Evolutionary conservation across 148 eudicot genomes (phyloP).

Genomic region (Polygonum aviculare): DNA sequence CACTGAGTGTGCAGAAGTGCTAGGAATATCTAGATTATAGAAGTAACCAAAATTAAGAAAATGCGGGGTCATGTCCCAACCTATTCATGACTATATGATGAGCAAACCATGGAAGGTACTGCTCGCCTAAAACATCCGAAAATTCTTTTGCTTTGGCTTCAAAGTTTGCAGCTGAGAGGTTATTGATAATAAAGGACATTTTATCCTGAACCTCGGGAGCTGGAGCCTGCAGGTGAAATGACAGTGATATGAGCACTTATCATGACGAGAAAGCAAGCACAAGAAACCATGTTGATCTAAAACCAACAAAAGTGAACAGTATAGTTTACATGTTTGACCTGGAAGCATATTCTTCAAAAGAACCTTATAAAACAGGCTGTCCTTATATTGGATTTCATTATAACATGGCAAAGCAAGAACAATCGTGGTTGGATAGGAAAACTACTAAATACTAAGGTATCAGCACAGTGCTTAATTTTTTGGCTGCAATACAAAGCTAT

Average conservation of each 20-base stretch:
- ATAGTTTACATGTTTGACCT: not conserved
- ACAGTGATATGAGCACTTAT: not conserved
- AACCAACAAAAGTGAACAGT: not conserved
- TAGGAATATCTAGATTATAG: not conserved
- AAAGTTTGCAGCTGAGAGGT: slow-evolving; percentile 55
- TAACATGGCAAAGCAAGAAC: not conserved
- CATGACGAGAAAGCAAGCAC: not conserved
- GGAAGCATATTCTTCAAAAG: not conserved
- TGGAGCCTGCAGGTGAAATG: slow-evolving; percentile 54
- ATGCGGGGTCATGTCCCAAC: slow-evolving; percentile 20
- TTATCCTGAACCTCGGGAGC: slow-evolving; percentile 84
- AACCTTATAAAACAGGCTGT: not conserved
- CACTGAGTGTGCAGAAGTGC: too few relatives aligned
- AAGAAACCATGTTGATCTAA: not conserved
- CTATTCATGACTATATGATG: slow-evolving; percentile 98
- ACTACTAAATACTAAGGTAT: not conserved
- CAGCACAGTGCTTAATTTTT: not conserved
- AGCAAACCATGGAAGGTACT: slow-evolving; percentile 89
- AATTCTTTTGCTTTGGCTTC: slow-evolving; percentile 92
- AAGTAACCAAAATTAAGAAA: not conserved
- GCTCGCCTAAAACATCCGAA: slow-evolving; percentile 63
- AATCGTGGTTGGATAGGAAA: not conserved
- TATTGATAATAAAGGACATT: slow-evolving; percentile 78
- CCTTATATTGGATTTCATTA: not conserved
- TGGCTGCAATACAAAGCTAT: too few relatives aligned